Base-by-base conservation (phyloP, 108 stramenopile species). In the Seminavis robusta region DNA sequence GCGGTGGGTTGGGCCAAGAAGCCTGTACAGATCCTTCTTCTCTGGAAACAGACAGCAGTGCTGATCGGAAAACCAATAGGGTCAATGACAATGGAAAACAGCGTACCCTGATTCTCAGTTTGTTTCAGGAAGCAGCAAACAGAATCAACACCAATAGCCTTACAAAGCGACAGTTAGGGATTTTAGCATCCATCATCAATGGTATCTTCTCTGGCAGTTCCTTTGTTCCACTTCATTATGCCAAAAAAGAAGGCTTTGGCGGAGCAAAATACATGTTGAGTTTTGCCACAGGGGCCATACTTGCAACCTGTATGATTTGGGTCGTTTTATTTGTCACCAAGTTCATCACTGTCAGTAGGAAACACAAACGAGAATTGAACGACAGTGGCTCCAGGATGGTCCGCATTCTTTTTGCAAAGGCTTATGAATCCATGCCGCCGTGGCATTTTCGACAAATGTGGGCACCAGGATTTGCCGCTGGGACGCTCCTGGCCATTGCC, bases 201-300 rank as follows among this genome's bases (percentile, higher is more conserved):
- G 87, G 85, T 28, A 20, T 80, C 29, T 64, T 81, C 58, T 67
- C 71, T 16, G 76, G 80, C 7, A 68, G 71, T 8, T 82, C 77
- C 31, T 38, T 88, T 17, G 24, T 88, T 31, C 87, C 87, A 29
- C 49, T 88, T 7, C 81, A 88, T 47, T 88, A 69, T 60, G 81
- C 83, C 25, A 56, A 54, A 23, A 33, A 60, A 48, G 53, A 72
- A 56, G 67, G 71, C 8, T 61, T 69, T 61, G 57, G 63, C 16
- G 65, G 76, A 7, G 56, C 77, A 24, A 46, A 52, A 2, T 86
- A 68, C 41, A 63, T 86, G 3, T 65, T 82, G 0, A 75, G 73
- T n/a, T 79, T 67, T 47, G 72, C 67, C 4, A 60, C 59, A 17
- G 84, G 84, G 21, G 62, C 76, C 1, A 47, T 77, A 40, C 16